Base-by-base conservation (phyloP, 2,329 filamentous ascomycete species). In the Epichloe baconii region DNA sequence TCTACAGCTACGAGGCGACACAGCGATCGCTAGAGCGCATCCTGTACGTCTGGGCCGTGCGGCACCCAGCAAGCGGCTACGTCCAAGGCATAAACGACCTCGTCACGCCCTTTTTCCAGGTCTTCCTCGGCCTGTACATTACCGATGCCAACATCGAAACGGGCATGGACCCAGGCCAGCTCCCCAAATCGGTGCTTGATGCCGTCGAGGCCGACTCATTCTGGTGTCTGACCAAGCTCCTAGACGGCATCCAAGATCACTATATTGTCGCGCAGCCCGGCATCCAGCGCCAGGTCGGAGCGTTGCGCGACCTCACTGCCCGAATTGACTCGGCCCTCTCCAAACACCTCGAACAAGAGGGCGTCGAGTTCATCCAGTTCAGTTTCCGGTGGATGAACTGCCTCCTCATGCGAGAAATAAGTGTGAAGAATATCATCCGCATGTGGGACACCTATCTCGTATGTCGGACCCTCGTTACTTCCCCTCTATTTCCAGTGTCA, bases 371-470 rank as follows among this genome's bases (percentile, higher is more conserved):
- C 63, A 98, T 98, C 62, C 93, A 98, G 64, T 98, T 98, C 70
- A 96, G 89, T 68, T 98, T 98, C 66, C 79, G 93, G 52, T 98
- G 93, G 93, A 98, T 98, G 93, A 98, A 98, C 63, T 98, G 93
- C 67, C 79, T 98, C 49, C 75, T 98, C 57, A 98, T 98, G 93
- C 80, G 93, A 56, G 93, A 98, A 70, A 86, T 98, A 57, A 95
- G 86, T 64, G 91, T 98, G 52, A 87, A 84, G 66, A 97, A 96
- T 65, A 96, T 89, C 0, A 95, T 98, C 56, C 79, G 93, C 59
- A 98, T 98, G 93, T 98, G 93, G 93, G 93, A 98, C 68, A 98
- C 93, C 26, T 98, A 98, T 71, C 79, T 98, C 72, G 91, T 96
- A 73, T 65, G 82, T 70, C 19, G 21, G 12, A 15, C 10, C 12